Percentiles rank a stretch among this genome's conserved stretches.
phyloP scores from a whole-genome alignment of 2,329 filamentous ascomycete species.

The Periconia sp. region DNA sequence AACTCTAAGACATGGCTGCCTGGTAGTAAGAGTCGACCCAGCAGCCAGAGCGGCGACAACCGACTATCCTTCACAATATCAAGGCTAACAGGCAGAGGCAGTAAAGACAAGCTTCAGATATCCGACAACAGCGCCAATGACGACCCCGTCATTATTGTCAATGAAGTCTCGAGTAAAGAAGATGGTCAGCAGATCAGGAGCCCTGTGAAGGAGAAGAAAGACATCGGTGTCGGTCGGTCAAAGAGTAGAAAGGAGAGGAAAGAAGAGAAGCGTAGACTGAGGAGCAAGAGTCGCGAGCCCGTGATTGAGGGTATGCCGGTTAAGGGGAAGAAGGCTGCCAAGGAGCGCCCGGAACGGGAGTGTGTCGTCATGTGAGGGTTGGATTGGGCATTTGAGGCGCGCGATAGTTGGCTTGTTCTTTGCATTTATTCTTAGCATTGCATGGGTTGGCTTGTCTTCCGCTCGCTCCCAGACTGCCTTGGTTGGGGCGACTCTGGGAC shows the following conservation, averaged over 20 bases:
- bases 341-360: slow-evolving; percentile 49
- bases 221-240: slow-evolving; percentile 19
- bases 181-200: slow-evolving; percentile 17
- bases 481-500: not conserved
- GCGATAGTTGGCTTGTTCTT: slow-evolving; percentile 6
- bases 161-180: slow-evolving; percentile 22
- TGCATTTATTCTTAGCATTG: slow-evolving; percentile 4
- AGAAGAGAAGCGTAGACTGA: slow-evolving; percentile 37
- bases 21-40: slow-evolving; percentile 49
- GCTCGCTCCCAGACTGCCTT: not conserved
- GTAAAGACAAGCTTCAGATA: slow-evolving; percentile 47
- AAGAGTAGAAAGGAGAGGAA: slow-evolving; percentile 41
- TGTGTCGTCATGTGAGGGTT: slow-evolving; percentile 51
- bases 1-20: slow-evolving; percentile 38
- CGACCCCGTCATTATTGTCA: slow-evolving; percentile 37
- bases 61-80: slow-evolving; percentile 51
- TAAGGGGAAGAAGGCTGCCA: slow-evolving; percentile 35
- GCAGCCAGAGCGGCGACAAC: slow-evolving; percentile 47
- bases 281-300: slow-evolving; percentile 50
- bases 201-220: slow-evolving; percentile 31
- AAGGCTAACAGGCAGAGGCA: slow-evolving; percentile 47
- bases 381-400: slow-evolving; percentile 2
- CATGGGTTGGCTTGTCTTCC: not conserved
- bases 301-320: slow-evolving; percentile 28
- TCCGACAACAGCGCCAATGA: slow-evolving; percentile 24